Base-by-base conservation (phyloP, 306 rosid species). In the Trichosanthes cucumerina region DNA sequence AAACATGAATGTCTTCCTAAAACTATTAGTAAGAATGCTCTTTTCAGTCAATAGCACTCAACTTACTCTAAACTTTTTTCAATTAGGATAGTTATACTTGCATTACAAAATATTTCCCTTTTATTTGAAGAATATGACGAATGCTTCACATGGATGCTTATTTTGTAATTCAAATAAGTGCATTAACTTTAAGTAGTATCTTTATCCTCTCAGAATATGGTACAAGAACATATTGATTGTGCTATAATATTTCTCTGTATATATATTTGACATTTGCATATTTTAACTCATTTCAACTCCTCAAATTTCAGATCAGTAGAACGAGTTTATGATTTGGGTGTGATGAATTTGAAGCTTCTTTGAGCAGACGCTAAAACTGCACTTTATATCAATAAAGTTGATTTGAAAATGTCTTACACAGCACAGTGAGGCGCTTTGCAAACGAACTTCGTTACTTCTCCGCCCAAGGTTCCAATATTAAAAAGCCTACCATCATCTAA, bases 401-500 rank as follows among this genome's bases (percentile, higher is more conserved):
- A 47, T 74, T 16, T 38, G 31, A 33, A 49, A 52, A 53, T 12
- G 9, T 18, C 56, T 26, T 87, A 95, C 98, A 91, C 89, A 92
- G 98, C 75, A 95, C 92, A 7, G 97, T 95, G 26, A 92, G 96
- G 80, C 98, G 98, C 90, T 85, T 95, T 0, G 86, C 83, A 76
- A 91, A 18, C 52, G 90, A 79, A 80, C 85, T 9, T 14, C 91
- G 89, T 38, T 18, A 86, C 84, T 33, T 80, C 19, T 5, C 98
- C 98, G 0, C 97, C 89, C 86, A 84, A 81, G 71, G 77, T 49
- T 77, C 97, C 97, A 19, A 95, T 92, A 72, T 89, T 83, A 79
- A 92, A 92, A 81, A 95, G 97, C 85, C 97, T 91, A 34, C 98
- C 98, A 78, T 91, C 98, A n/a, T n/a, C n/a, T 47, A 85, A 64